Conservation (phyloP, 306 rosid genomes). For the Cicer bijugum region DNA sequence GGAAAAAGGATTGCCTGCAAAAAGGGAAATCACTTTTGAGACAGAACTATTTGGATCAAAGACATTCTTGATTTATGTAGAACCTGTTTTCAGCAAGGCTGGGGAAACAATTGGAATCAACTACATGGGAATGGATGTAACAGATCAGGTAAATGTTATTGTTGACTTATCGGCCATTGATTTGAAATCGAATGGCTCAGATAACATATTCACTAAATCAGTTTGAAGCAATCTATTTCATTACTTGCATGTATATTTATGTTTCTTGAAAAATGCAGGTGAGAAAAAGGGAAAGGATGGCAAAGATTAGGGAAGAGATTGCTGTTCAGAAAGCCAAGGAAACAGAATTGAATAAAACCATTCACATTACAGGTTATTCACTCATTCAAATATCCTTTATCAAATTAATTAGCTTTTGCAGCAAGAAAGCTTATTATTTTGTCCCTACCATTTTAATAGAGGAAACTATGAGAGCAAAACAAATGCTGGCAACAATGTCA, state of each 20-base stretch:
- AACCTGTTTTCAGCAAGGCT: slow-evolving; percentile 89
- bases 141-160: slow-evolving; percentile 73
- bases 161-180: not conserved
- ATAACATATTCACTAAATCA: no score
- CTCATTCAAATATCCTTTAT: slow-evolving; percentile 23
- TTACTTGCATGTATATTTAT: not conserved
- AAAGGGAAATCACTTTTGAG: slow-evolving; percentile 91
- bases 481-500: slow-evolving; percentile 97
- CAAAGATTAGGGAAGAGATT: slow-evolving; percentile 79
- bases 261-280: slow-evolving; percentile 56
- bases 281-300: slow-evolving; percentile 93
- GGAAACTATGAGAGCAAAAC: slow-evolving; percentile 99
- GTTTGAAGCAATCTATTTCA: no score
- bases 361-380: slow-evolving; percentile 84
- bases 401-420: slow-evolving; percentile 27
- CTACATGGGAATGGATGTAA: slow-evolving; percentile 96
- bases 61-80: slow-evolving; percentile 87
- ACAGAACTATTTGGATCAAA: slow-evolving; percentile 82
- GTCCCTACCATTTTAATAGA: slow-evolving; percentile 46
- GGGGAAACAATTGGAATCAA: slow-evolving; percentile 92
- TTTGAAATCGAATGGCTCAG: no score
- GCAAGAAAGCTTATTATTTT: slow-evolving; percentile 36
- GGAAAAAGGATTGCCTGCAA: slow-evolving; percentile 84
- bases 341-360: slow-evolving; percentile 87
- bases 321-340: slow-evolving; percentile 96